A percentile compares a stretch with the other conserved stretches of the same genome.
These are phyloP conservation scores for Cystoderma amianthinum DNA, from an alignment of 768 basidiomycete species.

Conservation along the genomic window DNA sequence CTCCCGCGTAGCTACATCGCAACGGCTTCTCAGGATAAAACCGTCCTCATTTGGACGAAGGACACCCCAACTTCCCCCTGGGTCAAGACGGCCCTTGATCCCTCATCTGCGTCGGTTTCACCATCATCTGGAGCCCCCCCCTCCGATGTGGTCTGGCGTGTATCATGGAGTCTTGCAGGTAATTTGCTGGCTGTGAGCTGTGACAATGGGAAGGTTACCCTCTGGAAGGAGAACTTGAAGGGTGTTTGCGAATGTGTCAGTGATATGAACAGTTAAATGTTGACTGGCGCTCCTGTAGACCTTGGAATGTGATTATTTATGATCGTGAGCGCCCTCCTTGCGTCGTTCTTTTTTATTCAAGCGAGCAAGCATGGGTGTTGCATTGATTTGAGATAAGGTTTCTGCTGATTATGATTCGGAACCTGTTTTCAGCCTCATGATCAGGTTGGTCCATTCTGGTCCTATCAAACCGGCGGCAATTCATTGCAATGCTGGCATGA, in stretches of 20 bases:
- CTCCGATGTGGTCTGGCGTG: constrained; percentile 97
- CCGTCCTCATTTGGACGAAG: constrained; percentile 89
- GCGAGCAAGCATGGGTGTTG: no score
- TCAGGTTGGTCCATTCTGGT: no score
- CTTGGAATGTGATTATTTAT: no score
- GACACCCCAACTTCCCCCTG: constrained; percentile 68
- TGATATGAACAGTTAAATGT: constrained; percentile 82
- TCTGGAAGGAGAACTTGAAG: constrained; percentile 97
- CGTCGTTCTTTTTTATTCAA: no score
- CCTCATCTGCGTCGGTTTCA: constrained; percentile 31
- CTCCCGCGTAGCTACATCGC: constrained; percentile 93
- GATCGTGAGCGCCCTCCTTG: no score
- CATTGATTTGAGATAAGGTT: no score
- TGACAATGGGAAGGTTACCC: constrained; percentile 94
- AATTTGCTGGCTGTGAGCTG: constrained; percentile 95
- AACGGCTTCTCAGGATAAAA: constrained; percentile 91
- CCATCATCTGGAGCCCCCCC: constrained; percentile 38
- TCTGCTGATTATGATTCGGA: no score
- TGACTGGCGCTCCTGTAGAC: no score
- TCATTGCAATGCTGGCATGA: no score
- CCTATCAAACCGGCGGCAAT: no score
- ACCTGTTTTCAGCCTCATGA: no score
- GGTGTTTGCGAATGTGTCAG: constrained; percentile 97
- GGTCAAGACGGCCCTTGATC: constrained; percentile 78
- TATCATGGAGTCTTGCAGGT: constrained; percentile 95